Evolutionary conservation across 352 stramenopile genomes (phyloP), one percentile per base, ranked within the genome.

Genomic region (Pythium oligandrum): DNA sequence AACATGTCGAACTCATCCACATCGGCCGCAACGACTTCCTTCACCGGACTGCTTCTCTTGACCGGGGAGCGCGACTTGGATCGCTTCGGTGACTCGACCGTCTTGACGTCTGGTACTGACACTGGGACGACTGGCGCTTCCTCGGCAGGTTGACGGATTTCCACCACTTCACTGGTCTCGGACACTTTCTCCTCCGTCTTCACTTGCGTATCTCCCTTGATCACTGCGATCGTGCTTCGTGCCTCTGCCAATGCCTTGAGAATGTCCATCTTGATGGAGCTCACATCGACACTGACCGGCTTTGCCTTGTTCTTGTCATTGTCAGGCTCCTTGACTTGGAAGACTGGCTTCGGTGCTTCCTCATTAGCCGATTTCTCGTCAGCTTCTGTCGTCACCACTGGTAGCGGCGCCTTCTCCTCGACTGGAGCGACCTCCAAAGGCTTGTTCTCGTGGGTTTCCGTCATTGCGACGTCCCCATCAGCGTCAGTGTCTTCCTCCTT

Each of bases 1-100:
- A 96, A 96, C 80, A 96, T 96, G 47, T 96, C 86, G 36, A 94
- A 90, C 10, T 94, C 81, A 36, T 93, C 81, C 9, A 68, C 64
- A 26, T 82, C 48, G 42, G 59, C 59, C 1, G 55, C 33, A 6
- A 53, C 49, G 12, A 61, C 42, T 54, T 51, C 39, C 32, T 55
- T 12, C 3, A 46, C 9, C 47, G 48, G 9, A 38, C 6, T 38
- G 48, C 9, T 34, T 51, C 65, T 66, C 42, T 63, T 59, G 0
- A 51, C 55, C 4, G 58, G 36, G 4, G 59, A n/a, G 9, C 38
- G 38, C 38, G 38, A 43, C 38, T 43, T 43, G 38, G 38, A 43
- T 43, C 38, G 42, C 31, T 51, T 48, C 10, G 49, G n/a, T 17
- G 5, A 33, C 44, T 53, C 37, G 12, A 43, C 38, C 38, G 38